A percentile compares a stretch with the other conserved stretches of the same genome.
Evolutionary conservation across 2,329 filamentous ascomycete genomes (phyloP).

Genomic region (Pyrenophora seminiperda): DNA sequence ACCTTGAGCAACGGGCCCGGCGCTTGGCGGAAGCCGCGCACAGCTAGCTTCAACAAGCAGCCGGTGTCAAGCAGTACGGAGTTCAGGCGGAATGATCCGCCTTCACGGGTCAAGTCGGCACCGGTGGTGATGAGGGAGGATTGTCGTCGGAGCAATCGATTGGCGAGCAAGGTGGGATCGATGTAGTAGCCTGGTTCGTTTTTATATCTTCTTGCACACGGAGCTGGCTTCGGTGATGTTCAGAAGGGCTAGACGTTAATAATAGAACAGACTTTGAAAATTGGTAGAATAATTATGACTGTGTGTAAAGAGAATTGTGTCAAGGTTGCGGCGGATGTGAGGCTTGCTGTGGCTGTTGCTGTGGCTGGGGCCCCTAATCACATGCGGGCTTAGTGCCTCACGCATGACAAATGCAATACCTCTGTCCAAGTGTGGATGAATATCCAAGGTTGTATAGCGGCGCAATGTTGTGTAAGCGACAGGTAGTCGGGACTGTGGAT

Average conservation of each 20-base stretch:
- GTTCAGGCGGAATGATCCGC: constrained; percentile 21
- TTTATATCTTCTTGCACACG: too few species aligned
- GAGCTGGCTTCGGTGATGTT: too few species aligned
- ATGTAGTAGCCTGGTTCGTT: too few species aligned
- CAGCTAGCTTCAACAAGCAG: constrained; percentile 21
- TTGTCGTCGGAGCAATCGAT: background rate
- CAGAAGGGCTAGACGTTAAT: too few species aligned
- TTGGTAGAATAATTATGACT: too few species aligned
- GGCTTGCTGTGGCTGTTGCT: too few species aligned
- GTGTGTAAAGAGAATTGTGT: too few species aligned
- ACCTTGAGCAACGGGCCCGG: constrained; percentile 11
- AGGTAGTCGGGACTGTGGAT: background rate
- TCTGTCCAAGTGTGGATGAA: background rate
- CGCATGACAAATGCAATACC: background rate
- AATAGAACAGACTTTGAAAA: too few species aligned
- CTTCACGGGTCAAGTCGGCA: constrained; percentile 7
- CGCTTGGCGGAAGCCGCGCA: background rate
- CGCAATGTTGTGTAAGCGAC: background rate
- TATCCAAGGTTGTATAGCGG: background rate
- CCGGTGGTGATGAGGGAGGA: background rate
- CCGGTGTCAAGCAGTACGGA: constrained; percentile 23
- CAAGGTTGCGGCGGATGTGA: too few species aligned
- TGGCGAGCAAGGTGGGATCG: background rate
- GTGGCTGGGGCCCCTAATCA: too few species aligned
- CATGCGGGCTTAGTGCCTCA: too few species aligned